A percentile compares a stretch with the other conserved stretches of the same genome.
phyloP scores from a whole-genome alignment of 768 basidiomycete species.

The Candolleomyces eurysporus region DNA sequence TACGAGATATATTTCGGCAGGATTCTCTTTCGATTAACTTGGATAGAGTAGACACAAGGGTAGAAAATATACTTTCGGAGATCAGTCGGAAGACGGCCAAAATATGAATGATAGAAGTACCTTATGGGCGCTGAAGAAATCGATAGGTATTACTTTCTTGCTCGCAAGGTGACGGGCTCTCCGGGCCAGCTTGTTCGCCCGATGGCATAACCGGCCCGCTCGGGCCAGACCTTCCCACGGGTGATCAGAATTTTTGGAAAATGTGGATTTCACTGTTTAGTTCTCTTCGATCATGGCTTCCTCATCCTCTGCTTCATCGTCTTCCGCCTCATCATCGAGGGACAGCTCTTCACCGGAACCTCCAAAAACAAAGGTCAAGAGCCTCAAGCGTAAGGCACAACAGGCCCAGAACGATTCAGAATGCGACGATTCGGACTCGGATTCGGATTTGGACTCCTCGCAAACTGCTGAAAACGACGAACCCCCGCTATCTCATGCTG shows the following conservation, averaged over 20 bases:
- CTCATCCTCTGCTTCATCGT: conserved; percentile 22
- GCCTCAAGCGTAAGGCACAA: conserved; percentile 29
- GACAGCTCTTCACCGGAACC: conserved; percentile 26
- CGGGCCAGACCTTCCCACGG: conserved; percentile 6
- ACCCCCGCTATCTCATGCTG: conserved; percentile 73
- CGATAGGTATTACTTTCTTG: too few relatives aligned
- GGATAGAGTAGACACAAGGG: too few relatives aligned
- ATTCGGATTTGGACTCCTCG: conserved; percentile 16
- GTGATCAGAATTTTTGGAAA: not conserved
- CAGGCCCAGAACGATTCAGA: conserved; percentile 8
- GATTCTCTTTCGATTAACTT: too few relatives aligned
- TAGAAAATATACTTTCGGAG: too few relatives aligned
- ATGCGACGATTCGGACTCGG: too few relatives aligned
- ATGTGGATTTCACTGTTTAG: not conserved
- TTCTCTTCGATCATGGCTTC: conserved; percentile 1
- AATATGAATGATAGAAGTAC: too few relatives aligned
- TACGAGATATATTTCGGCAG: too few relatives aligned
- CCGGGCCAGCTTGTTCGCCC: too few relatives aligned
- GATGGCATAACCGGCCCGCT: not conserved
- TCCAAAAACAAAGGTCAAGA: conserved; percentile 13
- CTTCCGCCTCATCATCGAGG: conserved; percentile 28
- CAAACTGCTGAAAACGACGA: not conserved
- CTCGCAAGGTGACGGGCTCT: too few relatives aligned
- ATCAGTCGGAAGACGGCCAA: too few relatives aligned
- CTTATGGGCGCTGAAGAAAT: too few relatives aligned